Base-by-base conservation (phyloP, 2,329 filamentous ascomycete genomes). In the Juglanconis juglandina region DNA sequence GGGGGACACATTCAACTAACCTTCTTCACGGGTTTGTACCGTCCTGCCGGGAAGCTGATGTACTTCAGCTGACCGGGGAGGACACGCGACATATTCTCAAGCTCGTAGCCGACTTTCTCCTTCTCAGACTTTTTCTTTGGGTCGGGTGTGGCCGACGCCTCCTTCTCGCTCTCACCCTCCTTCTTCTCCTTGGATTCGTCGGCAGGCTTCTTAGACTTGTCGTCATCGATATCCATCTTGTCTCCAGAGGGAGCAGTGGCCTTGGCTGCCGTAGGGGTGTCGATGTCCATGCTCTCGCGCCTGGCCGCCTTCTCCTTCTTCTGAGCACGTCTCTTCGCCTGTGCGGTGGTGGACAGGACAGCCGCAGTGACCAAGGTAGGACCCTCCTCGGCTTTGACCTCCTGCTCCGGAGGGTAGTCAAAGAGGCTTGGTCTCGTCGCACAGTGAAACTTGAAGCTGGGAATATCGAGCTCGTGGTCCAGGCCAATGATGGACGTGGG, bases 21-120 rank as follows among this genome's bases (percentile, higher is more conserved):
- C 86, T 96, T 84, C 75, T 87, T 87, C 63, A 98, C 93, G 41
- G 95, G 94, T 81, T 90, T 91, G 77, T 97, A 99, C 68, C 96
- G 88, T 50, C 91, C 90, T 65, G 91, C 85, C 53, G 91, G 87
- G 81, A 99, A 96, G 75, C 87, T 96, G 71, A 99, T 91, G 75
- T 94, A 97, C 80, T 96, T 96, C 70, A 98, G 85, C 78, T 99
- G 95, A 51, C 87, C 86, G 1, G 93, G 95, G 52, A 99, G 85
- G 41, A 99, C 92, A 68, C 95, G 86, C 58, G 90, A 96, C 92
- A 99, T 96, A 80, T 99, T 99, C 72, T 95, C 91, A 64, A 99
- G 84, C 65, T 97, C 92, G 73, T 95, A 97, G 67, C 95, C 95
- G 61, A 96, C 85, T 84, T 96, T 98, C 79, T 99, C 95, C 80